Evolutionary conservation across 106 monocot species (phyloP), one percentile per base, ranked within the genome.

Genomic region (Xerophyta viscosa): DNA sequence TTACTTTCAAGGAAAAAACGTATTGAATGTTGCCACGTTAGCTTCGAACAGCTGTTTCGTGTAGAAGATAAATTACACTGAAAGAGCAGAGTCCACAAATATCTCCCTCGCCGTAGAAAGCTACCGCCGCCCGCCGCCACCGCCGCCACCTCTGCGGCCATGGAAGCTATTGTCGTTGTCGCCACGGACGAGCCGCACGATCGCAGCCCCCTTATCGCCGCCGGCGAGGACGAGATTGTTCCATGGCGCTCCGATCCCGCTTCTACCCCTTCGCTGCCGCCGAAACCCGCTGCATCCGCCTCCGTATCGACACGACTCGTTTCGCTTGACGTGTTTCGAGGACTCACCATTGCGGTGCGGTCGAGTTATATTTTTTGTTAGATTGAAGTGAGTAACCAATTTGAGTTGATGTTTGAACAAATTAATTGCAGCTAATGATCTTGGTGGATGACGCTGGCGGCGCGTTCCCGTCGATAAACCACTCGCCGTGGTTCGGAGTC

Each of bases 291-390:
- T n/a, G n/a, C n/a, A n/a, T n/a, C n/a, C n/a, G n/a, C n/a, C n/a
- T 44, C 27, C 9, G 55, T 58, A 28, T 60, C 37, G 6, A 69
- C 24, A 26, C 80, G 88, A 2, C 71, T 88, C 48, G 77, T 37
- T 46, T 93, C 93, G 6, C 83, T 93, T 66, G 93, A 93, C 52
- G 84, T 94, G 37, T 94, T 94, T 72, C 93, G 93, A 15, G 93
- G 93, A 21, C 71, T 93, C 68, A 84, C 93, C 41, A 77, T 88
- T 20, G 83, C 88, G 41, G 93, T 93, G 58, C 24, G 56, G 8
- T 27, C n/a, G n/a, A n/a, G n/a, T n/a, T n/a, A n/a, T 26, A 29
- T 58, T 53, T 11, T 1, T 47, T 25, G 19, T 10, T 12, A 10
- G 22, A n/a, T 44, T 20, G 17, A n/a, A 23, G 1, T 33, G 33